Percentiles rank a stretch among this genome's conserved stretches.
These are phyloP conservation scores for Colletotrichum echinochloae DNA, from an alignment of 2,329 filamentous ascomycete genomes.

Conservation along the genomic window DNA sequence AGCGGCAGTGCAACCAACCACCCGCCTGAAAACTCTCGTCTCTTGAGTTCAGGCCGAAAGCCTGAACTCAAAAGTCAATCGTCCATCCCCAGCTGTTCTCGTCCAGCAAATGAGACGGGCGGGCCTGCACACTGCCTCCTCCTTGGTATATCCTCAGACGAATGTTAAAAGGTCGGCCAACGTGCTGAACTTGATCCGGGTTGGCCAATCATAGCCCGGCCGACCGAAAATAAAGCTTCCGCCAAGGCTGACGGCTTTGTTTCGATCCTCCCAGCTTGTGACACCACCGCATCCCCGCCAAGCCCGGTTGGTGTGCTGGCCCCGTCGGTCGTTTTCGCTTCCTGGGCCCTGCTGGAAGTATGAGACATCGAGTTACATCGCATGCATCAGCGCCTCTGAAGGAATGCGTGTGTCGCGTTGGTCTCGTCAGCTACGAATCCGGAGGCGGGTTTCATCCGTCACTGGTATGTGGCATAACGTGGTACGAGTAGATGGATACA, in stretches of 20 bases:
- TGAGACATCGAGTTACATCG: conserved; percentile 24
- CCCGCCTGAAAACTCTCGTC: conserved; percentile 10
- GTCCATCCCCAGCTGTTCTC: background rate
- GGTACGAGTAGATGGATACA: conserved; percentile 1
- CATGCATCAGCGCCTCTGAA: background rate
- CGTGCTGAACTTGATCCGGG: conserved; percentile 11
- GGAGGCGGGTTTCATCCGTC: too few species aligned
- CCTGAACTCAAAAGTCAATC: conserved; percentile 1
- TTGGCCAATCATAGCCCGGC: conserved; percentile 15
- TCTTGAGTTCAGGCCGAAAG: conserved; percentile 6
- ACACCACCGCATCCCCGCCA: conserved; percentile 29
- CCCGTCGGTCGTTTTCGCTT: background rate
- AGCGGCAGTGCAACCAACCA: background rate
- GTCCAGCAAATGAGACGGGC: background rate
- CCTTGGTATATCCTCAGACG: background rate
- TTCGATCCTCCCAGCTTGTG: conserved; percentile 33
- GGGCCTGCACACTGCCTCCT: conserved; percentile 23
- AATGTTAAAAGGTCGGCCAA: conserved; percentile 15
- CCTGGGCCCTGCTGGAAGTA: conserved; percentile 13
- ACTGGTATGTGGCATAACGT: background rate
- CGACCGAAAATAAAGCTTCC: conserved; percentile 29
- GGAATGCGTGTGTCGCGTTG: background rate
- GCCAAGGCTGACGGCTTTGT: conserved; percentile 34
- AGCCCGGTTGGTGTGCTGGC: conserved; percentile 20
- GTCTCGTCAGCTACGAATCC: background rate